Evolutionary conservation across 257 asterid genomes (phyloP).

Genomic region (Fraxinus excelsior): DNA sequence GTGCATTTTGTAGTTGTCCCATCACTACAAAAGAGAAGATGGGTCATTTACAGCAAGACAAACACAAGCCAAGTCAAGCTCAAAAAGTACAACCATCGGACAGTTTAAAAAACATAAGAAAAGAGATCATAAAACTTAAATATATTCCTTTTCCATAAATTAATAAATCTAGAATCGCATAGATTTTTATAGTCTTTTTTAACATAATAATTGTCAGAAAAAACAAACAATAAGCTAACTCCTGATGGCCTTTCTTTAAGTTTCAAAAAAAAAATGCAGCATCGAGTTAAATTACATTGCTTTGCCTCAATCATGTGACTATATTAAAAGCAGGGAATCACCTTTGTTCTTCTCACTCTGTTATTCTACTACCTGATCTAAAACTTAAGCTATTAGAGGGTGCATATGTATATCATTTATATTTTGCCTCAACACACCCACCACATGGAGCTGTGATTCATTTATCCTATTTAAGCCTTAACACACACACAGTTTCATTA

Average conservation of each 20-base stretch:
- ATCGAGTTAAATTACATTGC: neutral
- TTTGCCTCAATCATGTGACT: neutral
- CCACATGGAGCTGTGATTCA: neutral
- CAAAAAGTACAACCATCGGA: too few relatives aligned
- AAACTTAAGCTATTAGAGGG: neutral
- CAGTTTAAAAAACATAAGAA: too few relatives aligned
- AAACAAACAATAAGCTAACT: too few relatives aligned
- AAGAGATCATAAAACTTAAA: too few relatives aligned
- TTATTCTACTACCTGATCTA: too few relatives aligned
- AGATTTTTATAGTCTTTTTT: too few relatives aligned
- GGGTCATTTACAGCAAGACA: slow-evolving; percentile 21
- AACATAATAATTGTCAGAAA: too few relatives aligned
- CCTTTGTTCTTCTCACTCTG: neutral
- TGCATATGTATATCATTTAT: neutral
- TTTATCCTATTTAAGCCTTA: neutral
- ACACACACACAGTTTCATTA: too few relatives aligned
- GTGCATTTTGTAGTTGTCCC: slow-evolving; percentile 75
- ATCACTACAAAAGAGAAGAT: slow-evolving; percentile 55
- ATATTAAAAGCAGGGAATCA: neutral
- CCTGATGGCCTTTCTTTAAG: neutral
- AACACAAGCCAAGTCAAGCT: too few relatives aligned
- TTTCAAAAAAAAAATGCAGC: slow-evolving; percentile 15
- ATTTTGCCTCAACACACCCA: neutral
- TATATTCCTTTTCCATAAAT: too few relatives aligned
- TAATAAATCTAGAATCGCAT: too few relatives aligned